A percentile compares a stretch with the other conserved stretches of the same genome.
phyloP scores from a whole-genome alignment of 2,329 filamentous ascomycete genomes.

The Gremmenia infestans region DNA sequence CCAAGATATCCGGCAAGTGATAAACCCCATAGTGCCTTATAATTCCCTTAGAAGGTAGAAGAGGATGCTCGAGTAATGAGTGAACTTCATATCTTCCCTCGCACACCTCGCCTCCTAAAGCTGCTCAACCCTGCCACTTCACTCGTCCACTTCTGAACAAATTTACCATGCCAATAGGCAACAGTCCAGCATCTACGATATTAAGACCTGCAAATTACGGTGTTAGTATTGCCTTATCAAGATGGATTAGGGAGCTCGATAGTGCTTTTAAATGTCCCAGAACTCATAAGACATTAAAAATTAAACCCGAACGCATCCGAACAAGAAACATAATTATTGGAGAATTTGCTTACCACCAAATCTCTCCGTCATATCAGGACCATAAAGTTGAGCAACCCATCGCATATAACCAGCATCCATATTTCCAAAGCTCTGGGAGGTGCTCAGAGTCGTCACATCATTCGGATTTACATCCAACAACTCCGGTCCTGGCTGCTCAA shows the following conservation, averaged over 20 bases:
- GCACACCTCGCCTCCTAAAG: not conserved
- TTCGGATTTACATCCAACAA: slow-evolving; percentile 20
- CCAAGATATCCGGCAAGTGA: too few relatives aligned
- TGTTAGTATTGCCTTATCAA: too few relatives aligned
- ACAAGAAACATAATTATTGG: too few relatives aligned
- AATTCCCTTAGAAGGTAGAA: not conserved
- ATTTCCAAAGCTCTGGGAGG: not conserved
- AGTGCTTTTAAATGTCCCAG: too few relatives aligned
- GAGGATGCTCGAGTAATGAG: too few relatives aligned
- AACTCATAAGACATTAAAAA: too few relatives aligned
- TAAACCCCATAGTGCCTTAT: not conserved
- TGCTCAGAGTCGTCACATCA: slow-evolving; percentile 7
- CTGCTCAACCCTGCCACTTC: slow-evolving; percentile 35
- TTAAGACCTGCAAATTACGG: slow-evolving; percentile 17
- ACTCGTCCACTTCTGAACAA: slow-evolving; percentile 35
- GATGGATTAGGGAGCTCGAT: too few relatives aligned
- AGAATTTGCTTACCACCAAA: slow-evolving; percentile 32
- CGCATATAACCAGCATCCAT: slow-evolving; percentile 31
- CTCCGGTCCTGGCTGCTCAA: slow-evolving; percentile 27
- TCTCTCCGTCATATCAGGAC: slow-evolving; percentile 34
- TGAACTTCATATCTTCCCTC: too few relatives aligned
- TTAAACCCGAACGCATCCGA: too few relatives aligned
- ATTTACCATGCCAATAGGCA: slow-evolving; percentile 38
- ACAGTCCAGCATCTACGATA: slow-evolving; percentile 36
- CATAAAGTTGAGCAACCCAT: slow-evolving; percentile 37